Conservation (phyloP, 2,329 filamentous ascomycete genomes). For the Pyrenophora teres region DNA sequence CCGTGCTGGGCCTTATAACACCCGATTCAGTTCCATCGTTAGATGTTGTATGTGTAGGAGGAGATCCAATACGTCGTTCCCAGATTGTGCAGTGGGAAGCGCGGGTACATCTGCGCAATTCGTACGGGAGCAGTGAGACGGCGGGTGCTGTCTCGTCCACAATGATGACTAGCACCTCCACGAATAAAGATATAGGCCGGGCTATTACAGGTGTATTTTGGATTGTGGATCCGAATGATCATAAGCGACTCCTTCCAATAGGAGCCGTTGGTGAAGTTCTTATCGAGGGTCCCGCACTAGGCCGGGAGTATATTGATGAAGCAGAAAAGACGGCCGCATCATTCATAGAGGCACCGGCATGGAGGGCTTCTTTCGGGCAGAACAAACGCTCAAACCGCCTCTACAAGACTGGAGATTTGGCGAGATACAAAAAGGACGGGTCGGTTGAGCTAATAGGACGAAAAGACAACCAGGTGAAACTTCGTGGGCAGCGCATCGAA, state of each 20-base stretch:
- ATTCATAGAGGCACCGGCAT: constrained; percentile 13
- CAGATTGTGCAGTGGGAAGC: too few species aligned
- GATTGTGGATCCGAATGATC: constrained; percentile 32
- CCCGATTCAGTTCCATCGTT: too few species aligned
- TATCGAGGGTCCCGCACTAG: constrained; percentile 28
- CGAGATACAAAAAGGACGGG: constrained; percentile 20
- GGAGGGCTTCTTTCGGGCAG: too few species aligned
- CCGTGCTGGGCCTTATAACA: background rate
- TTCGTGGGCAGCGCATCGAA: constrained; percentile 32
- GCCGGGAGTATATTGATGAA: constrained; percentile 29
- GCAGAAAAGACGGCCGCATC: constrained; percentile 17
- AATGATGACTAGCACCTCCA: too few species aligned
- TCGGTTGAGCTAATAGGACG: constrained; percentile 15
- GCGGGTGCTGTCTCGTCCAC: too few species aligned
- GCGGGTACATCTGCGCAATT: too few species aligned
- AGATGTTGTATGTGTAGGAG: too few species aligned
- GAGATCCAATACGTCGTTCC: too few species aligned
- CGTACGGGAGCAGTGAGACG: too few species aligned
- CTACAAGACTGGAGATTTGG: constrained; percentile 35
- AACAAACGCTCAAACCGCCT: constrained; percentile 20
- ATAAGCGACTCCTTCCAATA: constrained; percentile 21
- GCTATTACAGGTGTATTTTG: constrained; percentile 4
- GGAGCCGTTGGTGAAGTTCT: constrained; percentile 31
- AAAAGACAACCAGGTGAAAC: constrained; percentile 31
- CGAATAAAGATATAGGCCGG: too few species aligned